Base-by-base conservation (phyloP, 495 filamentous ascomycete genomes). In the Penicillium salamii region DNA sequence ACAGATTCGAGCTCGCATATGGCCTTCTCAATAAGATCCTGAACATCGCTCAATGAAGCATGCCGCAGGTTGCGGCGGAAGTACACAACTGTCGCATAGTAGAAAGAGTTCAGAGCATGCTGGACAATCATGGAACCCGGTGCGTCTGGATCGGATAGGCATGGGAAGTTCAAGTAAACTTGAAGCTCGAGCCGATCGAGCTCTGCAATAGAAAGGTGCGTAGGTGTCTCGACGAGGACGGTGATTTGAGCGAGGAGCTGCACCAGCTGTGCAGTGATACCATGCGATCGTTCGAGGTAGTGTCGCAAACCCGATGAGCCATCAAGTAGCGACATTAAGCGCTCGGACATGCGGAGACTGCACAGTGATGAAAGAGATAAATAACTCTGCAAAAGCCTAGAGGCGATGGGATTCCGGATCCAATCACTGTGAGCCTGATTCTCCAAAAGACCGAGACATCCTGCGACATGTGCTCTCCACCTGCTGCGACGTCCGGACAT, bases 391-490 rank as follows among this genome's bases (percentile, higher is more conserved):
- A 64, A 17, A 11, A 64, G 37, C 5, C 58, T 55, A 23, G 54
- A 52, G 8, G 54, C 54, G 8, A 46, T 54, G 5, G 58, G 54
- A 9, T 39, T 50, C 7, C 44, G 54, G 1, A 58, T 42, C 61
- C 61, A 64, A 5, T 51, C 61, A 3, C 42, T 50, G 28, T 54
- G 38, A 3, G 61, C 32, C 40, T 58, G 58, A 32, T 59, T 52
- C 20, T 64, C 61, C 11, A 64, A 28, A 15, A 64, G 50, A 3
- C 58, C 52, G 18, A 64, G 48, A 11, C 61, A 59, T 24, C 61
- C 61, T 20, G 53, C 49, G 7, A 64, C 61, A 32, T 64, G 61
- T 12, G 61, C 33, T 24, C 61, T 52, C 61, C 61, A 64, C n/a
- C 61, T 49, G 21, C 49, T 52, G 14, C 61, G 50, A 12, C 61